A percentile compares a stretch with the other conserved stretches of the same genome.
phyloP scores from a whole-genome alignment of 83 land plant genomes.

The Diphasiastrum complanatum region DNA sequence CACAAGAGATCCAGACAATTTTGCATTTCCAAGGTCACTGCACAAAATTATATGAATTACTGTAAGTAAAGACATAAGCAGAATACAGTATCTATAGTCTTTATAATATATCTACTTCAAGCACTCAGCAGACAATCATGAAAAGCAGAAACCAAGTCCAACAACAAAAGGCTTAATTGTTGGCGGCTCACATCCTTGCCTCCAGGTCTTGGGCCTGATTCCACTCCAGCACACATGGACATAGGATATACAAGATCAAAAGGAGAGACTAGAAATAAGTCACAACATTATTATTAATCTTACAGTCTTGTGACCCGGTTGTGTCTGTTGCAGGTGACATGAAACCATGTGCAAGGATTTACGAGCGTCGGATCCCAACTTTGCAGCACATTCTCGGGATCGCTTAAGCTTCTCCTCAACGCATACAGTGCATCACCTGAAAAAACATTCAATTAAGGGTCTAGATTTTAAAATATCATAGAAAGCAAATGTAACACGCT shows the following conservation, averaged over 20 bases:
- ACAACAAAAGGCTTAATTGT: no score
- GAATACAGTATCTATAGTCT: neutral
- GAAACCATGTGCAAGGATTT: slow-evolving; percentile 92
- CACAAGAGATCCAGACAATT: slow-evolving; percentile 56
- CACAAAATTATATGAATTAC: neutral
- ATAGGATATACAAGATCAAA: neutral
- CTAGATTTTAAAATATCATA: no score
- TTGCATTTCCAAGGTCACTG: slow-evolving; percentile 83
- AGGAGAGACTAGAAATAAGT: neutral
- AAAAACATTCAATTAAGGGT: no score
- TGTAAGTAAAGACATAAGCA: neutral
- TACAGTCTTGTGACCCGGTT: slow-evolving; percentile 76
- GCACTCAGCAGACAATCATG: no score
- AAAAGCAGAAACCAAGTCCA: no score
- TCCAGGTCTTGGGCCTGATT: no score
- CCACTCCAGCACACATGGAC: neutral
- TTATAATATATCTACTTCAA: neutral
- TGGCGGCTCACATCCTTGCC: no score
- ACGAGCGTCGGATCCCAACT: slow-evolving; percentile 95
- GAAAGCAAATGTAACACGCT: no score
- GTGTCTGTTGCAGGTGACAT: slow-evolving; percentile 67
- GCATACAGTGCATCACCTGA: slow-evolving; percentile 78
- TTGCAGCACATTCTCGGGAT: slow-evolving; percentile 80
- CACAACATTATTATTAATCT: neutral
- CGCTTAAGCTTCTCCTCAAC: slow-evolving; percentile 47